Conservation (phyloP, 495 filamentous ascomycete genomes). For the Aspergillus leporis region DNA sequence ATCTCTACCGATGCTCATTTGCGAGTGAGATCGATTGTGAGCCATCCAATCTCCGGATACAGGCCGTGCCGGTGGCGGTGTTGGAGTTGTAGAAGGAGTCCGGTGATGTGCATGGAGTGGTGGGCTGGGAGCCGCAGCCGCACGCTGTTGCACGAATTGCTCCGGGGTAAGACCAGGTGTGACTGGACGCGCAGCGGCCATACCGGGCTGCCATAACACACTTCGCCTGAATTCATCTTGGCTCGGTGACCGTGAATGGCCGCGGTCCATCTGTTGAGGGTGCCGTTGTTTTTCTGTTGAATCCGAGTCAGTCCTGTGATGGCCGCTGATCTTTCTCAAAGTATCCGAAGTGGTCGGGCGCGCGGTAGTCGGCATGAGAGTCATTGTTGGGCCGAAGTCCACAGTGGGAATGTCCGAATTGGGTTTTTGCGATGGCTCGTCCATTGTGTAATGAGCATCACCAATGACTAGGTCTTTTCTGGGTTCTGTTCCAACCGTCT, state of each 20-base stretch:
- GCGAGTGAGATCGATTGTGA: slow-evolving; percentile 47
- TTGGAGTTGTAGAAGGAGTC: slow-evolving; percentile 53
- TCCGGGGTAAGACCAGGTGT: slow-evolving; percentile 62
- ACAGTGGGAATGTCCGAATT: slow-evolving; percentile 67
- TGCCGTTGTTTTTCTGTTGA: slow-evolving; percentile 34
- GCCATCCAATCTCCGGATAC: slow-evolving; percentile 58
- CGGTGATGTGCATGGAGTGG: slow-evolving; percentile 57
- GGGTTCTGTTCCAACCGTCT: slow-evolving; percentile 69
- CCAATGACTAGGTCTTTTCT: slow-evolving; percentile 58
- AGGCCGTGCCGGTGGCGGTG: slow-evolving; percentile 42
- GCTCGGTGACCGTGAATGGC: slow-evolving; percentile 39
- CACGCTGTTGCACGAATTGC: slow-evolving; percentile 85
- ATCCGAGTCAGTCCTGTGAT: slow-evolving; percentile 42
- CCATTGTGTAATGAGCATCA: slow-evolving; percentile 55
- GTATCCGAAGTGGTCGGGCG: slow-evolving; percentile 41
- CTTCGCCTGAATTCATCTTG: slow-evolving; percentile 57
- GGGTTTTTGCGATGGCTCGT: slow-evolving; percentile 27
- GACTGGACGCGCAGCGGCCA: slow-evolving; percentile 46
- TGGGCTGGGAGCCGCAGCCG: slow-evolving; percentile 61
- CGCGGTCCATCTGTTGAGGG: slow-evolving; percentile 30
- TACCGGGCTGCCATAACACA: slow-evolving; percentile 79
- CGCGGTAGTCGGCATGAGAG: slow-evolving; percentile 57
- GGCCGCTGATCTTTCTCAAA: slow-evolving; percentile 33
- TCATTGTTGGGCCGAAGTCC: slow-evolving; percentile 83
- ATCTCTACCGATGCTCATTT: slow-evolving; percentile 37